Conservation (phyloP, 371 early-diverging fungal genomes). For the Synchytrium microbalum region DNA sequence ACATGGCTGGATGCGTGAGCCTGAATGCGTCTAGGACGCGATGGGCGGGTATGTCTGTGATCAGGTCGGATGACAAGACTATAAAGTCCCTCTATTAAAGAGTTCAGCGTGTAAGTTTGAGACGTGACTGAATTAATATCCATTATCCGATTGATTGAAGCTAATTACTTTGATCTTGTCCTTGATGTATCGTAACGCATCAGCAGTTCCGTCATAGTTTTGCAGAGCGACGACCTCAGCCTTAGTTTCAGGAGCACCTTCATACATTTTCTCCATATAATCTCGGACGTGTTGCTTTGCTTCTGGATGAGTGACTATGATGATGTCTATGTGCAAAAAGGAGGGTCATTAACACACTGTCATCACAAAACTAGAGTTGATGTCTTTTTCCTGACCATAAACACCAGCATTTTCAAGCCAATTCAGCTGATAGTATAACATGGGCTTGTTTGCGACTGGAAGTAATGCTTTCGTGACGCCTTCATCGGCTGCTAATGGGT, state of each 20-base stretch:
- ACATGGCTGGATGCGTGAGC: slow-evolving; percentile 63
- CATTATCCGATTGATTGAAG: slow-evolving; percentile 7
- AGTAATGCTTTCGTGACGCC: slow-evolving; percentile 83
- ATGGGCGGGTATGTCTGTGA: slow-evolving; percentile 73
- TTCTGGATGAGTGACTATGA: slow-evolving; percentile 59
- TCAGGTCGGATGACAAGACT: slow-evolving; percentile 80
- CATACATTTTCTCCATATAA: slow-evolving; percentile 66
- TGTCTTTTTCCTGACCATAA: slow-evolving; percentile 46
- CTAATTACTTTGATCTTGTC: slow-evolving; percentile 63
- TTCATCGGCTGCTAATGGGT: slow-evolving; percentile 73
- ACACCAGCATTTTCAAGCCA: slow-evolving; percentile 88
- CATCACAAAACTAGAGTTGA: not conserved
- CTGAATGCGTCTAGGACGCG: slow-evolving; percentile 75
- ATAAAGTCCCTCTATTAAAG: slow-evolving; percentile 71
- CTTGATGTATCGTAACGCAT: slow-evolving; percentile 68
- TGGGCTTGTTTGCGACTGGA: slow-evolving; percentile 87
- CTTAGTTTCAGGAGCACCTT: slow-evolving; percentile 38
- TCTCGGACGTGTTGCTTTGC: slow-evolving; percentile 54
- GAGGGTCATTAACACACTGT: not conserved
- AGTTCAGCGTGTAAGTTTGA: slow-evolving; percentile 2
- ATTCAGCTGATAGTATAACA: slow-evolving; percentile 80
- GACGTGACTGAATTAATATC: slow-evolving; percentile 4
- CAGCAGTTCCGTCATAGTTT: slow-evolving; percentile 64
- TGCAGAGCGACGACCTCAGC: slow-evolving; percentile 55
- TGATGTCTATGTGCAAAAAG: slow-evolving; percentile 51